Evolutionary conservation across 202 grass and related monocot genomes (phyloP), one percentile per base, ranked within the genome.

Genomic region (Eragrostis tef): DNA sequence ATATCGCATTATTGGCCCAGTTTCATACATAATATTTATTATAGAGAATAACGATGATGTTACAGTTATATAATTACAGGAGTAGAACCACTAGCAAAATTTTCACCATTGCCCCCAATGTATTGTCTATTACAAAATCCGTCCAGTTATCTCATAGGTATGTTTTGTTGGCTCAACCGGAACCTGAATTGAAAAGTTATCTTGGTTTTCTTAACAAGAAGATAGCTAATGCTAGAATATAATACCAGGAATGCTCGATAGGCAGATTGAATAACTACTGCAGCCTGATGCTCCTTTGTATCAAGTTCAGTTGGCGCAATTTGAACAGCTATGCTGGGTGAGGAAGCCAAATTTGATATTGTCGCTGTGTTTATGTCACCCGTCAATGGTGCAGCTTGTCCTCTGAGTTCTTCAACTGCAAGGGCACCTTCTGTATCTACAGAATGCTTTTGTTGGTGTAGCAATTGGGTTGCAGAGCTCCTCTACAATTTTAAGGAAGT

Each of bases 221-320:
- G n/a, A 71, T 56, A 79, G 54, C n/a, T 10, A 56, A 77, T 68
- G 66, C 19, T 77, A 79, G 51, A 68, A 31, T 59, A 84, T 77
- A 72, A 79, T 90, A 90, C 88, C 88, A 90, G 75, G 76, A 90
- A 90, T 71, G 88, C 49, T 81, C 89, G 85, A 77, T 87, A 90
- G 29, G 81, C 77, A 78, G 89, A 87, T 52, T 90, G 89, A 81
- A 90, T 87, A 85, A 81, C 65, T 39, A 41, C 67, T 43, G 85
- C 85, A 77, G 89, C 81, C 50, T 77, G 80, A 54, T 90, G 22
- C 81, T 90, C 85, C 58, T 77, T 81, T 81, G 84, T 73, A 49
- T 25, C n/a, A 66, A 49, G 62, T 86, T 89, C 83, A 68, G 39
- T 47, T 19, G 78, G 73, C 62, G 79, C 74, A 80, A 74, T 21